Percentiles rank a stretch among this genome's conserved stretches.
Evolutionary conservation across 2,329 filamentous ascomycete species (phyloP).

Genomic region (Penicillium digitatum): DNA sequence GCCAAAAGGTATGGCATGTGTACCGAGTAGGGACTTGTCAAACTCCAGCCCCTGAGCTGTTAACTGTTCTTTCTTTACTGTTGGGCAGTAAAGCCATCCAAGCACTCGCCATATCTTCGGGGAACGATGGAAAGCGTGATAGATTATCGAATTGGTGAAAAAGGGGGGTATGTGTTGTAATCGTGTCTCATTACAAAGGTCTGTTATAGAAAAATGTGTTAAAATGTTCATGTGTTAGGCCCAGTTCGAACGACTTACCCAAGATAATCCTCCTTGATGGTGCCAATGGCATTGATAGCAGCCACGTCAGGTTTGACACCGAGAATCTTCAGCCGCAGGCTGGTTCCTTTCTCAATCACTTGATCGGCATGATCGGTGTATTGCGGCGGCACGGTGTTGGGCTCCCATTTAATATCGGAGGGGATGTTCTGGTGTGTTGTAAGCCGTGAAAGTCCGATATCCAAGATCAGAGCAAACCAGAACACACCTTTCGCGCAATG

Average conservation of each 20-base stretch:
- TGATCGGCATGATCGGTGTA: slow-evolving; percentile 94
- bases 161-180: slow-evolving; percentile 20
- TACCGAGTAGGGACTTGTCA: not conserved
- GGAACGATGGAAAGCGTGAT: slow-evolving; percentile 1
- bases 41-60: slow-evolving; percentile 3
- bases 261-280: slow-evolving; percentile 73
- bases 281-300: slow-evolving; percentile 94
- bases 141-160: slow-evolving; percentile 14
- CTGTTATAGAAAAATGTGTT: slow-evolving; percentile 17
- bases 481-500: slow-evolving; percentile 64
- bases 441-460: slow-evolving; percentile 1
- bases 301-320: slow-evolving; percentile 90
- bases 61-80: not conserved
- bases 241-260: slow-evolving; percentile 35
- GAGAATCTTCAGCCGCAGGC: slow-evolving; percentile 89
- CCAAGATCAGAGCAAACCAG: not conserved
- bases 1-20: not conserved
- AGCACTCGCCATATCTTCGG: not conserved
- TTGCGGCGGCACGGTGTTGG: slow-evolving; percentile 92
- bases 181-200: slow-evolving; percentile 31
- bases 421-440: slow-evolving; percentile 59
- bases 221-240: slow-evolving; percentile 1
- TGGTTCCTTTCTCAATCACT: slow-evolving; percentile 87
- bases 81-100: not conserved
- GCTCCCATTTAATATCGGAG: slow-evolving; percentile 86